Conservation (phyloP, 129 eudicot genomes). For the Arctium minus region DNA sequence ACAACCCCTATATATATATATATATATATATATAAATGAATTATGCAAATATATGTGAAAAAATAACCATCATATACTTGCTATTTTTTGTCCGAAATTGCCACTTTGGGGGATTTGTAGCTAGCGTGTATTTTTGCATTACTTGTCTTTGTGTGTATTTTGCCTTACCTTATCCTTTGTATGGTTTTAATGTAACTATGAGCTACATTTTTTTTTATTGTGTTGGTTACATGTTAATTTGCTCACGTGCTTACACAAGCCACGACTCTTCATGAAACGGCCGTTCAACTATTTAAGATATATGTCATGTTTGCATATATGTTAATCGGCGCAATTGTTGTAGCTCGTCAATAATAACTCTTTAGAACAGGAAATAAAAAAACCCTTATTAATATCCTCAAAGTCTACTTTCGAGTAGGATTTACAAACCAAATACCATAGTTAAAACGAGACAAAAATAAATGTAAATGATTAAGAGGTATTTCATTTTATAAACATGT, state of each 20-base stretch:
- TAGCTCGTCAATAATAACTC: no score
- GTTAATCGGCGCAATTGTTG: no score
- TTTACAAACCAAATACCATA: not conserved
- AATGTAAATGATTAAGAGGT: not conserved
- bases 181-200: not conserved
- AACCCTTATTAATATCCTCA: not conserved
- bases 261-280: no score
- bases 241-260: not conserved
- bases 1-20: no score
- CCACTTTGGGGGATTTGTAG: not conserved
- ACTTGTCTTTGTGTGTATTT: not conserved
- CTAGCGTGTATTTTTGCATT: not conserved
- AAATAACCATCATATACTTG: not conserved
- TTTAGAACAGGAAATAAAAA: no score
- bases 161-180: not conserved
- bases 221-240: not conserved
- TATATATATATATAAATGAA: no score
- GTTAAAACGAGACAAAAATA: not conserved
- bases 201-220: not conserved
- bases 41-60: no score
- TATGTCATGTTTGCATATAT: no score
- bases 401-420: not conserved
- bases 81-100: not conserved
- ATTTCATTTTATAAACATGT: not conserved
- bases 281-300: not conserved